Evolutionary conservation across 306 rosid genomes (phyloP), one percentile per base, ranked within the genome.

Genomic region (Calophaca sinica): DNA sequence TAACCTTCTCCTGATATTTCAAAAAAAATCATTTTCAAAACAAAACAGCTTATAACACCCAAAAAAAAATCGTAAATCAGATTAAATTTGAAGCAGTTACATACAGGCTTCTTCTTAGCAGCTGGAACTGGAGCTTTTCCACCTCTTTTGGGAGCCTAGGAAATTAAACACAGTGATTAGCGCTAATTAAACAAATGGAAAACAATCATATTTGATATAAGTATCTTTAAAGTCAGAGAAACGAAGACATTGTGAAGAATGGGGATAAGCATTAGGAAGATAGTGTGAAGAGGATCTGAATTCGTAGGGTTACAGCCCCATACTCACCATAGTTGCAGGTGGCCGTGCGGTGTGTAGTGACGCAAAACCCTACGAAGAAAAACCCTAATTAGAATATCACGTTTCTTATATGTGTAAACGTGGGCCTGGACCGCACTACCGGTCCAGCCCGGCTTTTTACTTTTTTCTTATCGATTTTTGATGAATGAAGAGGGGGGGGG

Each of bases 61-160:
- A 10, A 0, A 12, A 6, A 7, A 65, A 9, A 61, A 67, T 5
- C 42, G 14, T 6, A 36, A 73, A 38, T 11, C 6, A 2, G 9
- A 50, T 55, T 6, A 4, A 44, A 50, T 5, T 26, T 2, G 0
- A 15, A 44, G 1, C 5, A 49, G 13, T 9, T 6, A 36, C 68
- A 5, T 68, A 86, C 88, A 7, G 85, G 64, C 53, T 86, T 89
- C 93, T 84, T 89, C 79, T 86, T 84, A 0, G 89, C 5, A 8
- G 86, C 80, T 5, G 74, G 42, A 5, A 75, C 83, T 7, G 87
- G 65, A 3, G 76, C 86, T 67, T 83, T 89, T 52, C 57, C 93
- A 74, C 84, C 87, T 50, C 71, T 83, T 69, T 89, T 89, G 11
- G 89, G 90, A 52, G 80, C 89, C 93, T 79, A 41, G 2, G 2